phyloP scores from a whole-genome alignment of 2,329 filamentous ascomycete genomes.

The Rosellinia necatrix region DNA sequence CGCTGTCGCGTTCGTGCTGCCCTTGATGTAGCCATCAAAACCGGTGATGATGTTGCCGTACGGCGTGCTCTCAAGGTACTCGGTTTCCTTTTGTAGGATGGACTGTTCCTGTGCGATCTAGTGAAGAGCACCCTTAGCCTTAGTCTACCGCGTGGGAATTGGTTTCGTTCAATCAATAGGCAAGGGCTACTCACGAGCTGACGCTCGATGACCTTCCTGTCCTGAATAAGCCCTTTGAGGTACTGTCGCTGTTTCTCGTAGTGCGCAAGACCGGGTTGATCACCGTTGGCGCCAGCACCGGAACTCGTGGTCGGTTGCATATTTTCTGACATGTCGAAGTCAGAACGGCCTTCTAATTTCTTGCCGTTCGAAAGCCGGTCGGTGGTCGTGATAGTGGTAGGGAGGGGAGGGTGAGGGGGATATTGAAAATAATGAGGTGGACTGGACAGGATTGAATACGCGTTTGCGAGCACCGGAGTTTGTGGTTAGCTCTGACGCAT shows the following conservation, averaged over 20 bases:
- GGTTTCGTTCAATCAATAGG: background rate
- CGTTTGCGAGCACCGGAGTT: background rate
- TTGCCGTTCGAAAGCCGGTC: too few relatives aligned
- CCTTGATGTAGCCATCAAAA: conserved; percentile 98
- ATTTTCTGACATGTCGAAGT: conserved; percentile 43
- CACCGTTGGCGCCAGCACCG: conserved; percentile 28
- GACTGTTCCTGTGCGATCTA: conserved; percentile 72
- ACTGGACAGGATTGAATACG: too few relatives aligned
- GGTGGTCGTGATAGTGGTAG: too few relatives aligned
- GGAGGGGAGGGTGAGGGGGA: too few relatives aligned
- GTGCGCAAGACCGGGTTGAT: conserved; percentile 42
- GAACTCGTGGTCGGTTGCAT: conserved; percentile 31
- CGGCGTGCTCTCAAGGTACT: conserved; percentile 88
- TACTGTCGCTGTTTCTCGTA: conserved; percentile 56
- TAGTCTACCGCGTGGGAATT: background rate
- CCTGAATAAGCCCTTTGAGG: conserved; percentile 53
- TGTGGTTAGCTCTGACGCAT: background rate
- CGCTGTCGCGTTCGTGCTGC: conserved; percentile 65
- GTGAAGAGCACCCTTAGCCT: conserved; percentile 5
- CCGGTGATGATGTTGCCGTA: conserved; percentile 95
- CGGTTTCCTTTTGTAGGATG: conserved; percentile 81
- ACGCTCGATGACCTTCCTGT: conserved; percentile 35
- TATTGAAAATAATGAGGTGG: too few relatives aligned
- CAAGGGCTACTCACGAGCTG: conserved; percentile 33
- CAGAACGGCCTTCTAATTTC: background rate